Conservation (phyloP, 768 basidiomycete genomes). For the Suillus tomentosus region DNA sequence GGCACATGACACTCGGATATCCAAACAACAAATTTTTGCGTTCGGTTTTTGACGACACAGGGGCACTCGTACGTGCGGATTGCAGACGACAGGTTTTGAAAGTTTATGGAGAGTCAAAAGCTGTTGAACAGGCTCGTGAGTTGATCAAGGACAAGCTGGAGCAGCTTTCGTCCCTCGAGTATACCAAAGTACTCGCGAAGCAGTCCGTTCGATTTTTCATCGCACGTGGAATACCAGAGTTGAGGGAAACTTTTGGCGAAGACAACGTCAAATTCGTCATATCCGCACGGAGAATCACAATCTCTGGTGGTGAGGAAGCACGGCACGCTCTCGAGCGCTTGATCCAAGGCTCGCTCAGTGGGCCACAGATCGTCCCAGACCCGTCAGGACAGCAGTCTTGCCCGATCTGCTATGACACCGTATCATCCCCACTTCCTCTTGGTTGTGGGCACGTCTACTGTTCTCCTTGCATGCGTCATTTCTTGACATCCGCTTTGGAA, state of each 20-base stretch:
- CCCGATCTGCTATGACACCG: constrained; percentile 54
- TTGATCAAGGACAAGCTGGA: constrained; percentile 51
- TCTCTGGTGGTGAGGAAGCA: constrained; percentile 60
- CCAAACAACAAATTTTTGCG: constrained; percentile 35
- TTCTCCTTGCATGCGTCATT: constrained; percentile 55
- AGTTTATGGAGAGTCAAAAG: constrained; percentile 44
- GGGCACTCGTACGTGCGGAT: constrained; percentile 48
- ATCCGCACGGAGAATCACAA: constrained; percentile 42
- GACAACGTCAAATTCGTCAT: constrained; percentile 52
- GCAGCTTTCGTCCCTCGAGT: constrained; percentile 46
- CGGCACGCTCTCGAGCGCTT: constrained; percentile 47
- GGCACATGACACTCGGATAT: constrained; percentile 48
- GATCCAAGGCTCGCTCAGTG: constrained; percentile 42
- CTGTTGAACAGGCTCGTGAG: constrained; percentile 43
- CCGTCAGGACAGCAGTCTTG: constrained; percentile 34
- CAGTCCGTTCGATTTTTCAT: constrained; percentile 52
- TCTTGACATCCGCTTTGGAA: constrained; percentile 57
- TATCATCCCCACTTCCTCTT: constrained; percentile 48
- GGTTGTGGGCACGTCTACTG: constrained; percentile 72
- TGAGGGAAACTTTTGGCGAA: constrained; percentile 57
- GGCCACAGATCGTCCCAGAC: constrained; percentile 8
- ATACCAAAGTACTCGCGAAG: constrained; percentile 39
- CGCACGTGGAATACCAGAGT: constrained; percentile 46
- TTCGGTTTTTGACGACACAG: constrained; percentile 36
- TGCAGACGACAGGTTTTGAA: constrained; percentile 46